These are phyloP conservation scores for Saccharomycopsis javanensis DNA, from an alignment of 805 yeast species.

Conservation along the genomic window DNA sequence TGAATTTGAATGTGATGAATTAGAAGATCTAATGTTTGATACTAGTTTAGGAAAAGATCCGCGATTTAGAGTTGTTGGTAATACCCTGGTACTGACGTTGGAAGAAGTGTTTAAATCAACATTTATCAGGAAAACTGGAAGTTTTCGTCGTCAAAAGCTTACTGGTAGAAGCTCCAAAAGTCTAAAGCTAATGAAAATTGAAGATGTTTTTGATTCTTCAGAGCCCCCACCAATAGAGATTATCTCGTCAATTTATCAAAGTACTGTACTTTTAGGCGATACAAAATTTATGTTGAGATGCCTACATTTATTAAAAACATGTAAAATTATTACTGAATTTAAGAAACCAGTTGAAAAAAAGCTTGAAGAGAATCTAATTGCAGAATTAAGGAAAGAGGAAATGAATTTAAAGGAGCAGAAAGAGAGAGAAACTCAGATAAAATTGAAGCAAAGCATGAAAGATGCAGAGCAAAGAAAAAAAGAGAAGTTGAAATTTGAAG, in stretches of 20 bases:
- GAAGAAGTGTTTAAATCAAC: background rate
- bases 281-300: conserved; percentile 52
- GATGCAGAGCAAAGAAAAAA: background rate
- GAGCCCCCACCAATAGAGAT: conserved; percentile 5
- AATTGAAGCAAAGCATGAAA: background rate
- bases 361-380: conserved; percentile 9
- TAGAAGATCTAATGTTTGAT: conserved; percentile 11
- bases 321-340: conserved; percentile 29
- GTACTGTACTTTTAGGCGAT: conserved; percentile 53
- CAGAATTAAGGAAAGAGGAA: conserved; percentile 2
- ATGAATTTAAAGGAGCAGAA: background rate
- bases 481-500: background rate
- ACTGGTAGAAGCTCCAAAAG: background rate
- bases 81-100: background rate
- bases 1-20: conserved; percentile 17
- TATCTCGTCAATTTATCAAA: conserved; percentile 51
- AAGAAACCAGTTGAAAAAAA: conserved; percentile 20
- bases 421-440: background rate
- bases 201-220: conserved; percentile 19
- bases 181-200: conserved; percentile 19
- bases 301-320: conserved; percentile 44
- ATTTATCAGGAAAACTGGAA: conserved; percentile 23
- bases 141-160: conserved; percentile 16
- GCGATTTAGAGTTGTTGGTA: background rate
- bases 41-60: conserved; percentile 8